Evolutionary conservation across 495 filamentous ascomycete species (phyloP), one percentile per base, ranked within the genome.

Genomic region (Lichenothelia convexa): DNA sequence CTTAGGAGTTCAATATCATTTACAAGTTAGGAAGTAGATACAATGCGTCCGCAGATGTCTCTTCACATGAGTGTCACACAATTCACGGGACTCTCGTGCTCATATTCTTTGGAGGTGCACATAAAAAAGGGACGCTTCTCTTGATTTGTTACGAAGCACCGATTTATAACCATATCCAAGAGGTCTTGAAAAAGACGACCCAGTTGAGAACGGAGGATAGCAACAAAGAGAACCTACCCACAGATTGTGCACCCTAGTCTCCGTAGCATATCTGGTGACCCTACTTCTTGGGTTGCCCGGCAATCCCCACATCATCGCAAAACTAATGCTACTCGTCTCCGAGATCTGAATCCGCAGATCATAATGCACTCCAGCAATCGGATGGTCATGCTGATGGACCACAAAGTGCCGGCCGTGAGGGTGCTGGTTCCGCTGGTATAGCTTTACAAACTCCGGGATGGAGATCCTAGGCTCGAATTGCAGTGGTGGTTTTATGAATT

Each of bases 371-470:
- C 75, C 73, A 11, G 73, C 68, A 6, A 75, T 55, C 2, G 73
- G 73, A 50, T 79, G 75, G 41, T 79, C 75, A 46, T 80, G 75
- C 45, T 78, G 75, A 48, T 78, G 71, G 19, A 79, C 59, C 22
- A 78, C 63, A 42, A 76, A 78, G 45, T 79, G 73, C 17, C 53
- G 57, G 7, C 72, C 75, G 13, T 55, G 33, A 4, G 44, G 35
- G 35, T 68, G 50, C 41, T 60, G 35, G 46, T 70, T 69, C 6
- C 56, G 45, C 18, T 49, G 45, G 50, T 77, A 78, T 1, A 80
- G 53, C n/a, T 54, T 46, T 18, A 39, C 34, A 51, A 71, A 78
- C 2, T 51, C 49, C 0, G 47, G 35, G 21, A 73, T 60, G 0
- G 56, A 41, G 0, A 76, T 44, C 19, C 57, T 51, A 15, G 63